Evolutionary conservation across 257 asterid species (phyloP).

Genomic region (Nicotiana tabacum): DNA sequence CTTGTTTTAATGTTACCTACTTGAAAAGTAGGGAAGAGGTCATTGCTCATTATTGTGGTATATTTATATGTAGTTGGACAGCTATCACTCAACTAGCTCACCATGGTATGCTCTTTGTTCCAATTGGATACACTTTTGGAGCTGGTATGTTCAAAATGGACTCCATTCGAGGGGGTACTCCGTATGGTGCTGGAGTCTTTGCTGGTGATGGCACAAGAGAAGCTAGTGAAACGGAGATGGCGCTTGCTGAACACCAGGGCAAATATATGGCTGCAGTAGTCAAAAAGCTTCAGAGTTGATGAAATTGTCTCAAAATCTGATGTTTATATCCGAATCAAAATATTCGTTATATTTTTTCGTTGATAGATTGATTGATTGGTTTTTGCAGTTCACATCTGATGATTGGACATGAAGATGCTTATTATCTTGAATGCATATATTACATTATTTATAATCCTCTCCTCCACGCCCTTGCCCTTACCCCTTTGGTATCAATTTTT

Average conservation of each 20-base stretch:
- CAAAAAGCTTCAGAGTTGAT: conserved; percentile 24
- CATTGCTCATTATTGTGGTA: neutral
- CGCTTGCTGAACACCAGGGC: conserved; percentile 48
- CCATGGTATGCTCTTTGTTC: conserved; percentile 85
- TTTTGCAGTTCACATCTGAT: neutral
- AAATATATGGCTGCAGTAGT: conserved; percentile 40
- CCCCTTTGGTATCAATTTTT: neutral
- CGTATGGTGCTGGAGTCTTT: conserved; percentile 48
- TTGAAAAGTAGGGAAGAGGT: neutral
- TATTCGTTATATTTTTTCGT: neutral
- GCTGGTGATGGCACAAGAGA: conserved; percentile 39
- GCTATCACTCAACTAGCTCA: conserved; percentile 77
- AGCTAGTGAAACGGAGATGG: conserved; percentile 35
- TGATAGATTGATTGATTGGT: neutral
- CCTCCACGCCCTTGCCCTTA: neutral
- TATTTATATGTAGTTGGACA: conserved; percentile 48
- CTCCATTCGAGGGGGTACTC: conserved; percentile 50
- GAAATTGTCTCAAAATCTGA: neutral
- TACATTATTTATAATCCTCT: neutral
- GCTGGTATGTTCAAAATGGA: conserved; percentile 83
- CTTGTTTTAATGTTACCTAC: neutral
- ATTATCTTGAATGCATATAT: neutral
- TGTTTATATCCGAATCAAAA: neutral
- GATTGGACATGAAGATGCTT: neutral
- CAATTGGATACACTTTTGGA: conserved; percentile 77